A percentile compares a stretch with the other conserved stretches of the same genome.
Evolutionary conservation across 257 asterid genomes (phyloP).

Genomic region (Solanum acaule): DNA sequence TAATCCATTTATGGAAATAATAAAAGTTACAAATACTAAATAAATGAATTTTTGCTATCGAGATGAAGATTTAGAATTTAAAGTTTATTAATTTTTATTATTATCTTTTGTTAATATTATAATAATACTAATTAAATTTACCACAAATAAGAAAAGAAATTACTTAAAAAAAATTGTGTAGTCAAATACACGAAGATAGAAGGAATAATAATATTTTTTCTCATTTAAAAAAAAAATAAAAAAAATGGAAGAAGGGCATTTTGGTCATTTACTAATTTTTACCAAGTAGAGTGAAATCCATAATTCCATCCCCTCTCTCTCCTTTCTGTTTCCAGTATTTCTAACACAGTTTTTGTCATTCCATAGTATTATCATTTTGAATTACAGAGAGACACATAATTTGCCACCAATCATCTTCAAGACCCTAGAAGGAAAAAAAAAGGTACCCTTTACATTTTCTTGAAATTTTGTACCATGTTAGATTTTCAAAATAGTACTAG

Average conservation of each 20-base stretch:
- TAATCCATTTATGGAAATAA: neutral
- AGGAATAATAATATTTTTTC: neutral
- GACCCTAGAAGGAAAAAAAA: neutral
- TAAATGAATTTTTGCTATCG: neutral
- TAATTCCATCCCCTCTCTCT: neutral
- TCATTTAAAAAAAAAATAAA: neutral
- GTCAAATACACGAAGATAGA: neutral
- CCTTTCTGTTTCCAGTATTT: neutral
- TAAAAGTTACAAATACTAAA: neutral
- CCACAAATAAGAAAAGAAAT: neutral
- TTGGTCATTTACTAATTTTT: neutral
- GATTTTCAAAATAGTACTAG: neutral
- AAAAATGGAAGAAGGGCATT: neutral
- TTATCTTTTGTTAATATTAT: neutral
- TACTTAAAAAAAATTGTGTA: neutral
- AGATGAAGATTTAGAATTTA: neutral
- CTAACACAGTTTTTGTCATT: neutral
- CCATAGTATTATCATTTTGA: neutral
- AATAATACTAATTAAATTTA: neutral
- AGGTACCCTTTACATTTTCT: neutral
- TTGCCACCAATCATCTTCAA: neutral
- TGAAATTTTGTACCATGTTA: neutral
- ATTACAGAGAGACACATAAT: neutral
- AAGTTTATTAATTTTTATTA: neutral
- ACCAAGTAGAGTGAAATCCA: neutral